Percentiles rank a stretch among this genome's conserved stretches.
Conservation (phyloP, 1,139 yeast species). For the Martiniozyma asiatica region DNA sequence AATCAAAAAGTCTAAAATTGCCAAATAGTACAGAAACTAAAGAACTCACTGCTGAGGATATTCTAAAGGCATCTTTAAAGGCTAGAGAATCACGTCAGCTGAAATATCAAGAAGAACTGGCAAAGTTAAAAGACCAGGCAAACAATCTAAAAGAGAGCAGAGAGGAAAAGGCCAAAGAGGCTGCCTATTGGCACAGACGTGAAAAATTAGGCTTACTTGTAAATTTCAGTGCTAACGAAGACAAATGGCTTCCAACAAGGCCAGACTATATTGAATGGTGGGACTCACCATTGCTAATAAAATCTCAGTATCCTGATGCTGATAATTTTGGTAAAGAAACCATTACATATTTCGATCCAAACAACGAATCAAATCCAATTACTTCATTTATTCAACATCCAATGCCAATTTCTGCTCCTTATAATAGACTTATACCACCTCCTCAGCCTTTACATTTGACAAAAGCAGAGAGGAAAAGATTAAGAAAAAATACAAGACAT, state of each 20-base stretch:
- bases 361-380: conserved; percentile 27
- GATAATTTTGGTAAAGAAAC: conserved; percentile 16
- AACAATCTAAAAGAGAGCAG: too few species aligned
- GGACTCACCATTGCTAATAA: conserved; percentile 43
- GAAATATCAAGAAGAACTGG: conserved; percentile 39
- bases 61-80: background rate
- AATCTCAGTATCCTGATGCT: conserved; percentile 19
- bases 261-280: conserved; percentile 60
- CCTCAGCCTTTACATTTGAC: too few species aligned
- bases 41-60: background rate
- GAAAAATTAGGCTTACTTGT: conserved; percentile 30
- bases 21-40: background rate
- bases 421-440: conserved; percentile 44
- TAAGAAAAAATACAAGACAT: conserved; percentile 61
- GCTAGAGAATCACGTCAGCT: too few species aligned
- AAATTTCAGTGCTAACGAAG: conserved; percentile 39
- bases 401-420: conserved; percentile 27
- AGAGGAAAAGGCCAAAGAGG: conserved; percentile 13
- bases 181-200: conserved; percentile 16
- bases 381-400: conserved; percentile 74
- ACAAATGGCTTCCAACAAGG: conserved; percentile 25
- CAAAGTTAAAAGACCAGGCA: conserved; percentile 26
- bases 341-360: conserved; percentile 1
- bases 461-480: conserved; percentile 62
- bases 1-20: conserved; percentile 1